Conservation (phyloP, 331 rosid genomes). For the Stylosanthes scabra region DNA sequence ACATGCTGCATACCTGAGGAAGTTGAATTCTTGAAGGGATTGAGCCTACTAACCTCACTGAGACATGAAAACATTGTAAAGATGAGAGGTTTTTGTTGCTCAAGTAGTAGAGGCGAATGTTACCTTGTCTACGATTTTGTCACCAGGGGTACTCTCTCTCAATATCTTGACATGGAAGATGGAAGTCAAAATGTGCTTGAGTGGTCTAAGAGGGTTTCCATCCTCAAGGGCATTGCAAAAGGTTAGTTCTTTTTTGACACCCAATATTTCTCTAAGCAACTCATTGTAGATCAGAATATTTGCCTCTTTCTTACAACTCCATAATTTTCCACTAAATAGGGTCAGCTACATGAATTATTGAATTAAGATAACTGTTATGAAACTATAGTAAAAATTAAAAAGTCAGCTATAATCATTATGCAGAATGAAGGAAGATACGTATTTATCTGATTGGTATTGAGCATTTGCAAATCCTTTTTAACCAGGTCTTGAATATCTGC, state of each 20-base stretch:
- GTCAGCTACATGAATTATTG: too few species aligned
- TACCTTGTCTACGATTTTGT: conserved; percentile 76
- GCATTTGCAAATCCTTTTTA: conserved; percentile 29
- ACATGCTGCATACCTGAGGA: conserved; percentile 86
- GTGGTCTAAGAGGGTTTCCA: conserved; percentile 80
- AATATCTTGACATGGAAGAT: conserved; percentile 68
- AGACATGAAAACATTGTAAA: conserved; percentile 76
- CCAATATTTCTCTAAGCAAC: not conserved
- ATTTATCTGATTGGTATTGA: not conserved
- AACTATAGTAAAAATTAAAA: too few species aligned
- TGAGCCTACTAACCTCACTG: conserved; percentile 64
- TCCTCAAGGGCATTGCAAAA: conserved; percentile 76
- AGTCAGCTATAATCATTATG: not conserved
- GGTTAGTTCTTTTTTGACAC: conserved; percentile 55
- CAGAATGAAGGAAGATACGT: not conserved
- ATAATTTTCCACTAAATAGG: too few species aligned
- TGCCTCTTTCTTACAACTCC: not conserved
- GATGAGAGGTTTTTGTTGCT: conserved; percentile 90
- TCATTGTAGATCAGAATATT: not conserved
- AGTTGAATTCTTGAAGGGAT: conserved; percentile 70
- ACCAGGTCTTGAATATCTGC: conserved; percentile 78
- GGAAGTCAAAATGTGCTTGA: conserved; percentile 65
- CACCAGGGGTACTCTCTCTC: conserved; percentile 66
- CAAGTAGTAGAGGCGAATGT: conserved; percentile 84
- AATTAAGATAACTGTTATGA: too few species aligned